Conservation (phyloP, 306 rosid genomes). For the Rubus idaeus region DNA sequence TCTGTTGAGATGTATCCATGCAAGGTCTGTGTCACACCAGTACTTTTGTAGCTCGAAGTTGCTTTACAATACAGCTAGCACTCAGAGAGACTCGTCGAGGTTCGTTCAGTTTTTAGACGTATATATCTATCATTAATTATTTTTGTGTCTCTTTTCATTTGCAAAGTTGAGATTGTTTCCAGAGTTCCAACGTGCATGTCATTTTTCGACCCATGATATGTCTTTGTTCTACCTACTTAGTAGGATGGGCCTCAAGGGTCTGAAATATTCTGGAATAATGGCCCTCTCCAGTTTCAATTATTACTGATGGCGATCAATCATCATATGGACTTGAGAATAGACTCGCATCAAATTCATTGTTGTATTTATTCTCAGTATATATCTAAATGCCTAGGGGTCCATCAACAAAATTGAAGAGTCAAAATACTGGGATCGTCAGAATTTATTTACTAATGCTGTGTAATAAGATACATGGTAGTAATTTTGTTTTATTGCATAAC, state of each 20-base stretch:
- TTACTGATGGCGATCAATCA: background rate
- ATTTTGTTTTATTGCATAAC: background rate
- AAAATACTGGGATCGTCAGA: background rate
- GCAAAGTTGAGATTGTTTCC: background rate
- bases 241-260: background rate
- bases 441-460: background rate
- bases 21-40: background rate
- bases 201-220: conserved; percentile 7
- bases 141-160: background rate
- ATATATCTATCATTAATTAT: background rate
- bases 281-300: background rate
- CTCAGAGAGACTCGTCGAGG: background rate
- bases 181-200: conserved; percentile 5
- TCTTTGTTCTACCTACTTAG: background rate
- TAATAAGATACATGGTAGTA: background rate
- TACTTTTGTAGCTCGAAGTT: background rate
- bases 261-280: background rate
- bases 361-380: background rate
- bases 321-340: background rate
- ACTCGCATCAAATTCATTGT: background rate
- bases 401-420: background rate
- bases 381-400: background rate
- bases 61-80: background rate
- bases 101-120: background rate
- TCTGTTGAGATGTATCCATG: background rate